Percentiles rank a stretch among this genome's conserved stretches.
phyloP scores from a whole-genome alignment of 2,329 filamentous ascomycete species.

The Dactylonectria estremocensis region DNA sequence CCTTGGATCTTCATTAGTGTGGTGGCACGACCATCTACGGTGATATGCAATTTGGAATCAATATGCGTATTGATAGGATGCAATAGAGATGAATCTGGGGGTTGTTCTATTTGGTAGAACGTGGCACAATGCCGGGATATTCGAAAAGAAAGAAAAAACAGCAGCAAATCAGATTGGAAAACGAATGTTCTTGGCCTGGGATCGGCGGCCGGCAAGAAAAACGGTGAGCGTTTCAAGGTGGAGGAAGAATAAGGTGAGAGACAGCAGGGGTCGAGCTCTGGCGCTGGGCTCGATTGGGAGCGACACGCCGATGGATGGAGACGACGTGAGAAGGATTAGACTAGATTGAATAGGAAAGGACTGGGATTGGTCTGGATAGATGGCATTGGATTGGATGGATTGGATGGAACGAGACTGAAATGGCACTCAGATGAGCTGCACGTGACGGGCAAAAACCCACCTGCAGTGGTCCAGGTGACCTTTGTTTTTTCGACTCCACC shows the following conservation, averaged over 20 bases:
- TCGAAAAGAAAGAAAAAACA: too few species aligned
- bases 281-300: neutral
- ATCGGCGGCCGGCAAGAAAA: neutral
- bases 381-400: too few species aligned
- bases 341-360: too few species aligned
- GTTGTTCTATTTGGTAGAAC: neutral
- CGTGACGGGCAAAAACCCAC: constrained; percentile 48
- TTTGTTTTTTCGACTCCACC: constrained; percentile 42
- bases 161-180: neutral
- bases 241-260: neutral
- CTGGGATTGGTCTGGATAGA: too few species aligned
- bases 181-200: neutral
- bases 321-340: too few species aligned
- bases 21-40: neutral
- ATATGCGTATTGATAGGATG: neutral
- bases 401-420: neutral
- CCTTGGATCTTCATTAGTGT: neutral
- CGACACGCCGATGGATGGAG: too few species aligned
- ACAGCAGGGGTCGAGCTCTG: neutral
- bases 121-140: neutral
- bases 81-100: neutral
- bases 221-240: neutral
- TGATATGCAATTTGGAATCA: neutral
- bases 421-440: constrained; percentile 17
- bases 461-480: constrained; percentile 46